phyloP scores from a whole-genome alignment of 2,329 filamentous ascomycete genomes.

The Orbilia ellipsospora region DNA sequence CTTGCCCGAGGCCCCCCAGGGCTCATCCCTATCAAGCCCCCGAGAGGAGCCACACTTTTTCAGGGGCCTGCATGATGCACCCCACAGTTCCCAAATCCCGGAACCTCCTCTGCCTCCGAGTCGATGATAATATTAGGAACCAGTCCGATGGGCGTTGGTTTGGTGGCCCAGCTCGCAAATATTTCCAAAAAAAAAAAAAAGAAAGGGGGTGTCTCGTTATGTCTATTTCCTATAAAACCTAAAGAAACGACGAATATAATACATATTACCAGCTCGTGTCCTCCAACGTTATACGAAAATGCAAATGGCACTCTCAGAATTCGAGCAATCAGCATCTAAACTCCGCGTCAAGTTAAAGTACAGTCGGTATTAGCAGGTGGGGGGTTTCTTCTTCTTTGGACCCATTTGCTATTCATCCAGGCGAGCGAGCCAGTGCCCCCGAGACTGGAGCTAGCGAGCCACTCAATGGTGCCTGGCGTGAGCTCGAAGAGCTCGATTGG shows the following conservation, averaged over 20 bases:
- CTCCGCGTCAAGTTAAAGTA: too few relatives aligned
- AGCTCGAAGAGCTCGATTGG: slow-evolving; percentile 27
- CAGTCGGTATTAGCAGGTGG: slow-evolving; percentile 29
- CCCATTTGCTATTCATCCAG: too few relatives aligned
- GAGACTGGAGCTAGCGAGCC: too few relatives aligned
- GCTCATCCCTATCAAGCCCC: not conserved
- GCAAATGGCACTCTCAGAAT: too few relatives aligned
- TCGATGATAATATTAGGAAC: slow-evolving; percentile 49
- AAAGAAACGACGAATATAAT: not conserved
- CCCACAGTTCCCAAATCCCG: slow-evolving; percentile 55
- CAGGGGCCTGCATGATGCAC: slow-evolving; percentile 54
- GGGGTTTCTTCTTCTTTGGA: slow-evolving; percentile 25
- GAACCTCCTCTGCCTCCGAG: slow-evolving; percentile 30
- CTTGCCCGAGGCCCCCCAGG: not conserved
- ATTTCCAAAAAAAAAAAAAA: slow-evolving; percentile 27
- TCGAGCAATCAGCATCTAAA: too few relatives aligned
- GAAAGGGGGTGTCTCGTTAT: not conserved
- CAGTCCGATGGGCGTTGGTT: slow-evolving; percentile 40
- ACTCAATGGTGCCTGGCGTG: slow-evolving; percentile 5
- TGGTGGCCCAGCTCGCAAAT: slow-evolving; percentile 25
- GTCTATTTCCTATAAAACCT: slow-evolving; percentile 12
- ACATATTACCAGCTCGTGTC: too few relatives aligned
- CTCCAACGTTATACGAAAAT: not conserved
- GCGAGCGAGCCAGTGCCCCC: too few relatives aligned
- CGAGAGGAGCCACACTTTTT: slow-evolving; percentile 27